phyloP scores from a whole-genome alignment of 2,329 filamentous ascomycete genomes.

The Metarhizium sp. region DNA sequence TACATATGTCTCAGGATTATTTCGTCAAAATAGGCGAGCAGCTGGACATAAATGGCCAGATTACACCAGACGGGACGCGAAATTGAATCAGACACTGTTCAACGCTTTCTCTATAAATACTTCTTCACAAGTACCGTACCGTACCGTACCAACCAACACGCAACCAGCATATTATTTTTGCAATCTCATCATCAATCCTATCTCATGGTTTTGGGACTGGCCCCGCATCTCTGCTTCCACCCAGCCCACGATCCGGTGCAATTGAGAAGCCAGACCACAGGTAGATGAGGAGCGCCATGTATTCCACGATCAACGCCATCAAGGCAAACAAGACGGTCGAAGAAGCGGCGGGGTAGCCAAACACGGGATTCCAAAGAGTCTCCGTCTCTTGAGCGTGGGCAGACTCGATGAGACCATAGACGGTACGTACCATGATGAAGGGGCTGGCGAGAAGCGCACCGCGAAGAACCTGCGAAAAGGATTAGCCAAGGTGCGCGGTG shows the following conservation, averaged over 20 bases:
- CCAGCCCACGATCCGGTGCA: conserved; percentile 3
- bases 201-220: not conserved
- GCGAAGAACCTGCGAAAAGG: conserved; percentile 6
- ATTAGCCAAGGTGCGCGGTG: not conserved
- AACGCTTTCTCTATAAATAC: too few relatives aligned
- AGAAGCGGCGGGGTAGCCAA: conserved; percentile 2
- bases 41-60: too few relatives aligned
- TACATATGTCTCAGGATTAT: too few relatives aligned
- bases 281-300: conserved; percentile 9
- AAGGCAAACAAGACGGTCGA: conserved; percentile 8
- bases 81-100: too few relatives aligned
- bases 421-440: conserved; percentile 12
- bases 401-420: conserved; percentile 14
- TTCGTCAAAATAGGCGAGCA: too few relatives aligned
- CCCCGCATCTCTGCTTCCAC: not conserved
- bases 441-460: conserved; percentile 12
- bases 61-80: too few relatives aligned
- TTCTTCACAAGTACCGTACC: too few relatives aligned
- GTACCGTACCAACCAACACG: too few relatives aligned
- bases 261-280: conserved; percentile 10
- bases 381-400: not conserved
- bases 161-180: not conserved
- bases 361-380: conserved; percentile 11
- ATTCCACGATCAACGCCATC: conserved; percentile 10
- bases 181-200: not conserved